Base-by-base conservation (phyloP, 2,329 filamentous ascomycete species). In the Talaromyces albobiverticillius region DNA sequence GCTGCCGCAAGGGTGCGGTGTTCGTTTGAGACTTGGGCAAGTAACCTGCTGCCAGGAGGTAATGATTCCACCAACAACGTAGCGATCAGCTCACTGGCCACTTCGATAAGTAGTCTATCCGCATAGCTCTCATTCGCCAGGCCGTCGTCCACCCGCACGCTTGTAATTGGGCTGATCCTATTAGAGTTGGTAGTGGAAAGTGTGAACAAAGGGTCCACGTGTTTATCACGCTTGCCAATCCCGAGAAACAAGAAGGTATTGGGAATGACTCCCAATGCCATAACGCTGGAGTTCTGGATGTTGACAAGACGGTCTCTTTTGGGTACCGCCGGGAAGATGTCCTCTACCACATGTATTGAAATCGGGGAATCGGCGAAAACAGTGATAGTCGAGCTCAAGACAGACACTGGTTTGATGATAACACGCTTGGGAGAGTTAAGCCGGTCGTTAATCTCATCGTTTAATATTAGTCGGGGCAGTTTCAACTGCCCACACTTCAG, bases 401-500 rank as follows among this genome's bases (percentile, higher is more conserved):
- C 20, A 29, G 29, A 18, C 9, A 61, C 25, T 2, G 18, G 10
- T 31, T 46, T 47, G 7, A 29, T 46, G 31, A 53, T 23, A 14
- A 22, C 10, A 8, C 51, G 42, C 18, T 43, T 26, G 4, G 6
- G 18, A 23, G 51, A 48, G 16, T 54, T 54, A 14, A 42, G 18
- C 3, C 51, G 34, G 6, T 14, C 25, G 14, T 54, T 54, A 14
- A 18, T 14, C 3, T 20, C 29, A 10, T 2, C 8, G 11, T 31
- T 16, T 4, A 32, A 23, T 7, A 58, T 52, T n/a, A 67, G 36
- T n/a, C 70, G 62, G 8, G 69, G 67, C 23, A 72, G 63, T 16
- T 63, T 34, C 4, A 61, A 26, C 3, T 59, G 55, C 2, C 64
- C 67, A 29, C 63, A 32, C 4, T 61, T 26, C 10, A 70, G 38